Percentiles rank a stretch among this genome's conserved stretches.
phyloP scores from a whole-genome alignment of 495 filamentous ascomycete genomes.

The Talaromyces wortmannii region DNA sequence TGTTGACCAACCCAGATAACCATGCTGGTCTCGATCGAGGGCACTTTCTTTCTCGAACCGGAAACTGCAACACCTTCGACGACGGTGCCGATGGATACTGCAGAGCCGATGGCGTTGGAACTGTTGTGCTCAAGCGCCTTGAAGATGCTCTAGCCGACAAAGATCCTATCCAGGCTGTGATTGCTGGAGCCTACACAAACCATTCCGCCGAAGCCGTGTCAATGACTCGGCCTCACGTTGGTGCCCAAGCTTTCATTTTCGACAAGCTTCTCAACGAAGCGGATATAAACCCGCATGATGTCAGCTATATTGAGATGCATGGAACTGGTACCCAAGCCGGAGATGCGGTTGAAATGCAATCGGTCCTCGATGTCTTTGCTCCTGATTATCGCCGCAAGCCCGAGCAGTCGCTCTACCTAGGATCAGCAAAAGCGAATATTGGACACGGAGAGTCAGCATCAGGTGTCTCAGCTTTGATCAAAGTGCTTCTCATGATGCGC shows the following conservation, averaged over 20 bases:
- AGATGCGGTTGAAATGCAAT: conserved; percentile 72
- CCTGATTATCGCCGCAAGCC: conserved; percentile 58
- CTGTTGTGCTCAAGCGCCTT: conserved; percentile 66
- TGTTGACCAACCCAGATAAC: conserved; percentile 78
- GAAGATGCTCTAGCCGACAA: conserved; percentile 69
- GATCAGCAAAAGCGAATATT: conserved; percentile 82
- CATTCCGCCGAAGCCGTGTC: conserved; percentile 70
- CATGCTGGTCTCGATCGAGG: conserved; percentile 77
- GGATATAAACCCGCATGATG: conserved; percentile 62
- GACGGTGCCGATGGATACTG: conserved; percentile 74
- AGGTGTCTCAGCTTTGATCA: conserved; percentile 74
- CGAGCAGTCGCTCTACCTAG: conserved; percentile 70
- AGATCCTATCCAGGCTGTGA: conserved; percentile 66
- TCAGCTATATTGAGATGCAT: conserved; percentile 84
- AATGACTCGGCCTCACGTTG: conserved; percentile 77
- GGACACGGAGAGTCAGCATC: conserved; percentile 89
- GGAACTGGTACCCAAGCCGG: conserved; percentile 85
- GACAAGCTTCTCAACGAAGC: conserved; percentile 60
- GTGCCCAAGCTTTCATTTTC: conserved; percentile 66
- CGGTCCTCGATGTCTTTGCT: conserved; percentile 75
- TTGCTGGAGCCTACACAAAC: conserved; percentile 62
- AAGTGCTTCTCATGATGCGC: conserved; percentile 82
- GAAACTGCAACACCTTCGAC: conserved; percentile 76
- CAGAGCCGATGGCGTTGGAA: conserved; percentile 64
- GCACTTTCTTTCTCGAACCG: conserved; percentile 74